phyloP scores from a whole-genome alignment of 2,329 filamentous ascomycete genomes.

The Teratosphaeria destructans region DNA sequence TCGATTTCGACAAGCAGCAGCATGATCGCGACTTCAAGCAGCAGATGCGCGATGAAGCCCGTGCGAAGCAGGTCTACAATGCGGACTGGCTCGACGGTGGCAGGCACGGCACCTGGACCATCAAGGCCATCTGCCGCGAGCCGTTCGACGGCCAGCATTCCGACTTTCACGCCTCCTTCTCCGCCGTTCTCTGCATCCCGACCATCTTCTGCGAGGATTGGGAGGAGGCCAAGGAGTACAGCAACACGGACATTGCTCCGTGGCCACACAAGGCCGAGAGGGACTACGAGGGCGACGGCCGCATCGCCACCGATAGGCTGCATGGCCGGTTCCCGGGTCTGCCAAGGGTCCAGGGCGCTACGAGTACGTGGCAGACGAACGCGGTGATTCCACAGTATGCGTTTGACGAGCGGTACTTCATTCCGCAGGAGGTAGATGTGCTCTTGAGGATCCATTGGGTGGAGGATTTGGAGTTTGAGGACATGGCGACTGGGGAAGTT shows the following conservation, averaged over 20 bases:
- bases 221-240: constrained; percentile 11
- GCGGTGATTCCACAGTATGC: constrained; percentile 27
- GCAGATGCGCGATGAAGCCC: background rate
- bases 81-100: background rate
- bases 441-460: constrained; percentile 9
- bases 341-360: constrained; percentile 32
- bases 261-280: constrained; percentile 34
- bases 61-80: background rate
- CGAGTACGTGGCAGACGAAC: constrained; percentile 33
- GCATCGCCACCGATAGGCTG: constrained; percentile 33
- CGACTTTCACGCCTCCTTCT: constrained; percentile 5
- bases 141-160: constrained; percentile 10
- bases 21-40: constrained; percentile 12
- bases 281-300: constrained; percentile 39
- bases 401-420: constrained; percentile 26
- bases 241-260: constrained; percentile 23
- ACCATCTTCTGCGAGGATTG: constrained; percentile 27
- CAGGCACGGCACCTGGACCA: background rate
- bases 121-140: constrained; percentile 2
- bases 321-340: constrained; percentile 34
- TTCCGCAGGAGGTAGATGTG: constrained; percentile 4
- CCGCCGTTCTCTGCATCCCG: constrained; percentile 24
- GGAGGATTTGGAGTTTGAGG: constrained; percentile 11
- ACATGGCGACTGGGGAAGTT: constrained; percentile 8
- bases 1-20: constrained; percentile 15